Conservation (phyloP, 352 stramenopile genomes). For the Globisporangium uncinulatum region DNA sequence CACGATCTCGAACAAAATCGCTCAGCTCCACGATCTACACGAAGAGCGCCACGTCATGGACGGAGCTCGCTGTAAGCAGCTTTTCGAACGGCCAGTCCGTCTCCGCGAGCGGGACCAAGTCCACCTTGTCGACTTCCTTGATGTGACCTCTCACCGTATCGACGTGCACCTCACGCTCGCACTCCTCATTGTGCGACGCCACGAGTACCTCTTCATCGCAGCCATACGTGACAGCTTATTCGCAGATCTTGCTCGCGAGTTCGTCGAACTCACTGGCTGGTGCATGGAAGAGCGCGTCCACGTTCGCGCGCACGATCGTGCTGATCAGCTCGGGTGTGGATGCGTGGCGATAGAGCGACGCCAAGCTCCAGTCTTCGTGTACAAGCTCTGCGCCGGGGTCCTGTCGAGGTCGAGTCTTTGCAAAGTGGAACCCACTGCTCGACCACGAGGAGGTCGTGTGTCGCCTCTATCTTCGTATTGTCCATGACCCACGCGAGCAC, state of each 20-base stretch:
- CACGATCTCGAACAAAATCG: not conserved
- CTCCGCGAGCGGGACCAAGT: slow-evolving; percentile 15
- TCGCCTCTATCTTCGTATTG: slow-evolving; percentile 71
- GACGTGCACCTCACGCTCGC: slow-evolving; percentile 49
- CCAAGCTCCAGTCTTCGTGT: slow-evolving; percentile 43
- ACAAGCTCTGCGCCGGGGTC: slow-evolving; percentile 25
- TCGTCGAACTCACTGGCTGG: not conserved
- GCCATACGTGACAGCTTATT: slow-evolving; percentile 16
- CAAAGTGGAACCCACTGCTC: slow-evolving; percentile 66
- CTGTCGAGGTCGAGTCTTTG: slow-evolving; percentile 20
- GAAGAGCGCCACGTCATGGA: not conserved
- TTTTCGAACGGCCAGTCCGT: slow-evolving; percentile 14
- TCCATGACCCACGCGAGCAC: slow-evolving; percentile 84
- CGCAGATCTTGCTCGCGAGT: slow-evolving; percentile 16
- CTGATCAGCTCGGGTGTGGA: slow-evolving; percentile 23
- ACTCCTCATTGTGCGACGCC: slow-evolving; percentile 37
- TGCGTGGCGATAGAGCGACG: slow-evolving; percentile 25
- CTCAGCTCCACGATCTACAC: not conserved
- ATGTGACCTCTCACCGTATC: slow-evolving; percentile 36
- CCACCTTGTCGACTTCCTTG: slow-evolving; percentile 13
- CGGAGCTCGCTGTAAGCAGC: slow-evolving; percentile 11
- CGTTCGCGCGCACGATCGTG: slow-evolving; percentile 24
- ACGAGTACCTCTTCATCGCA: slow-evolving; percentile 34
- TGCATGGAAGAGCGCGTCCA: not conserved
- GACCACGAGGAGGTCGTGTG: slow-evolving; percentile 65